These are phyloP conservation scores for Cladosporium sp. DNA, from an alignment of 2,329 filamentous ascomycete species.

Conservation along the genomic window DNA sequence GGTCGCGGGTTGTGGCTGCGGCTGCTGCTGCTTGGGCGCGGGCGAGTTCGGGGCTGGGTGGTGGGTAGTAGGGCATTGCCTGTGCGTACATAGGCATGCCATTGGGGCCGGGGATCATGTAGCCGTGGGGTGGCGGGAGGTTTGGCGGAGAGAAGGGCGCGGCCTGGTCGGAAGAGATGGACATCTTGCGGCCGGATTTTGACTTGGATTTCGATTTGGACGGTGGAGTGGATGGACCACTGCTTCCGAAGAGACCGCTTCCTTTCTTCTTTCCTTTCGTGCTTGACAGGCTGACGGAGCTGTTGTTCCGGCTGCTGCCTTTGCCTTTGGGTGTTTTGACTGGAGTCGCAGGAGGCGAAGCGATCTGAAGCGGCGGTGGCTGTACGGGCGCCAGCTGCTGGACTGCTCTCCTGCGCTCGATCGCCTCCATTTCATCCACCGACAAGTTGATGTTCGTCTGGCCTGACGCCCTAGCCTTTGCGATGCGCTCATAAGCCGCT, in stretches of 20 bases:
- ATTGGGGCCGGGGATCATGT: constrained; percentile 45
- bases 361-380: constrained; percentile 14
- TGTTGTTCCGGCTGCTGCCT: constrained; percentile 30
- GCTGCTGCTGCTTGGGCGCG: constrained; percentile 11
- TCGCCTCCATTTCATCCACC: constrained; percentile 72
- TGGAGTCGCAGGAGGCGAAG: constrained; percentile 15
- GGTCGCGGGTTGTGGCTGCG: constrained; percentile 13
- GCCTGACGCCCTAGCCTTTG: constrained; percentile 69
- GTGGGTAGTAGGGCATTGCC: constrained; percentile 26
- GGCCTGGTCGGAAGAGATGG: constrained; percentile 20
- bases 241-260: constrained; percentile 24
- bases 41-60: constrained; percentile 21
- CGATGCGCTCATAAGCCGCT: constrained; percentile 73
- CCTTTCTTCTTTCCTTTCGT: constrained; percentile 32
- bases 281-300: constrained; percentile 32
- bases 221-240: constrained; percentile 25
- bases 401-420: constrained; percentile 56
- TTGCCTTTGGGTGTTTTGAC: constrained; percentile 25
- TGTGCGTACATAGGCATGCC: constrained; percentile 42
- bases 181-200: constrained; percentile 26
- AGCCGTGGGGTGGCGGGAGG: constrained; percentile 36
- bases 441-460: constrained; percentile 75
- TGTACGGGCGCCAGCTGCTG: constrained; percentile 27
- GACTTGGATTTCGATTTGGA: constrained; percentile 32
- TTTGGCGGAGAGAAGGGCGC: constrained; percentile 9